phyloP scores from a whole-genome alignment of 495 filamentous ascomycete species.

The Lasiosphaeria ovina region DNA sequence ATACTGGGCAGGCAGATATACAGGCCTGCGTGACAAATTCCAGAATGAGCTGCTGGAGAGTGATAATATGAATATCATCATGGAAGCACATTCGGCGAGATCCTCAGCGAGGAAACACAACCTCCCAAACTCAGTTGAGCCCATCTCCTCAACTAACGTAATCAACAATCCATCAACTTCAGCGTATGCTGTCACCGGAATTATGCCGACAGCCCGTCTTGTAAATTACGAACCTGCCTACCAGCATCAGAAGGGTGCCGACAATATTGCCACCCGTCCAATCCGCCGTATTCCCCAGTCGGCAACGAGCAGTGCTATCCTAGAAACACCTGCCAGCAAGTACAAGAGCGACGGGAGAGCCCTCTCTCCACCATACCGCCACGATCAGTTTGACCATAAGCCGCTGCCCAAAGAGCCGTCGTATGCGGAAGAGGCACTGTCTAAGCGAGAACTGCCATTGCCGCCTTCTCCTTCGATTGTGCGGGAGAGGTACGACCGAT shows the following conservation, averaged over 20 bases:
- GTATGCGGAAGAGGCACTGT: too few species aligned
- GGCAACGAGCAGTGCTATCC: slow-evolving; percentile 28
- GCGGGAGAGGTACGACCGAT: too few species aligned
- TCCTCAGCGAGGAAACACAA: slow-evolving; percentile 9
- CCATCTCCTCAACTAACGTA: slow-evolving; percentile 15
- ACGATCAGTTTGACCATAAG: too few species aligned
- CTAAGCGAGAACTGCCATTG: too few species aligned
- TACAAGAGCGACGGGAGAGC: not conserved
- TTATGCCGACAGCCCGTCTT: not conserved
- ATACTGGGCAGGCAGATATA: slow-evolving; percentile 59
- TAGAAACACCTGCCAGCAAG: slow-evolving; percentile 13
- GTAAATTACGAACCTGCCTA: not conserved
- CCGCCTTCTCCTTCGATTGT: too few species aligned
- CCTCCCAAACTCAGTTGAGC: slow-evolving; percentile 1
- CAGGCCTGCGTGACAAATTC: slow-evolving; percentile 52
- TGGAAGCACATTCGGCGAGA: slow-evolving; percentile 22
- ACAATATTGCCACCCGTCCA: not conserved
- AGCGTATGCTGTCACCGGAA: slow-evolving; percentile 15
- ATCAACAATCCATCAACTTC: slow-evolving; percentile 26
- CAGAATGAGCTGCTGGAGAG: slow-evolving; percentile 43
- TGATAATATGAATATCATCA: slow-evolving; percentile 28
- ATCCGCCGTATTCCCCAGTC: slow-evolving; percentile 23
- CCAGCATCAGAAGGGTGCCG: not conserved
- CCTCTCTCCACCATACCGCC: not conserved
- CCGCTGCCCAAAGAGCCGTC: too few species aligned